These are phyloP conservation scores for Allium fistulosum DNA, from an alignment of 106 monocot species.

Conservation along the genomic window DNA sequence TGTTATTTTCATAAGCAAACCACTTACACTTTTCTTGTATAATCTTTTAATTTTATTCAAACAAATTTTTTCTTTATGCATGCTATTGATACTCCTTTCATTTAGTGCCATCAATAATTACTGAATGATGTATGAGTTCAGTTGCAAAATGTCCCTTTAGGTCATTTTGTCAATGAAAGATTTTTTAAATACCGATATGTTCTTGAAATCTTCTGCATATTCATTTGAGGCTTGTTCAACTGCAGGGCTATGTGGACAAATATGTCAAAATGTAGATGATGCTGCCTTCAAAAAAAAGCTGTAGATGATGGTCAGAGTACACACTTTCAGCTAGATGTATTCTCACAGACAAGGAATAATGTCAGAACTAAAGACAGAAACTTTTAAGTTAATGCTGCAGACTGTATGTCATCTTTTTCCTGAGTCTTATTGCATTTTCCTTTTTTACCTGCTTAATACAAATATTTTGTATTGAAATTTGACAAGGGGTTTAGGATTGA, in stretches of 20 bases:
- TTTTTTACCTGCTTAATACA: background rate
- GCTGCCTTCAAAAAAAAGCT: background rate
- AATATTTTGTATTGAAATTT: background rate
- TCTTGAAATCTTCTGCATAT: background rate
- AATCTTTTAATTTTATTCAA: background rate
- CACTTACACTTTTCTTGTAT: background rate
- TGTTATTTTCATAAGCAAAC: background rate
- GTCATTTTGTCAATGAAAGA: background rate
- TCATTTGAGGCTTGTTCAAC: background rate
- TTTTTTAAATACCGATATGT: background rate
- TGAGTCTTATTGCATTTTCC: background rate
- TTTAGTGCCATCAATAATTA: background rate
- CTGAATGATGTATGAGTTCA: background rate
- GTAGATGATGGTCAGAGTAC: background rate
- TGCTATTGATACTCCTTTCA: background rate
- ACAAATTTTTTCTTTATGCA: background rate
- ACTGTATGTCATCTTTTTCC: background rate
- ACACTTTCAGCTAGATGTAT: background rate
- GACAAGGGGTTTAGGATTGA: too few species aligned
- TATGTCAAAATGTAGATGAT: constrained; percentile 67
- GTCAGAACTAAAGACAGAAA: background rate
- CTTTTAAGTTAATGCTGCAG: background rate
- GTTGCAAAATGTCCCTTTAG: background rate
- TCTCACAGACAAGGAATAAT: background rate
- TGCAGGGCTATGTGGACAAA: constrained; percentile 89